These are phyloP conservation scores for Mycena capillaripes DNA, from an alignment of 768 basidiomycete species.

Conservation along the genomic window DNA sequence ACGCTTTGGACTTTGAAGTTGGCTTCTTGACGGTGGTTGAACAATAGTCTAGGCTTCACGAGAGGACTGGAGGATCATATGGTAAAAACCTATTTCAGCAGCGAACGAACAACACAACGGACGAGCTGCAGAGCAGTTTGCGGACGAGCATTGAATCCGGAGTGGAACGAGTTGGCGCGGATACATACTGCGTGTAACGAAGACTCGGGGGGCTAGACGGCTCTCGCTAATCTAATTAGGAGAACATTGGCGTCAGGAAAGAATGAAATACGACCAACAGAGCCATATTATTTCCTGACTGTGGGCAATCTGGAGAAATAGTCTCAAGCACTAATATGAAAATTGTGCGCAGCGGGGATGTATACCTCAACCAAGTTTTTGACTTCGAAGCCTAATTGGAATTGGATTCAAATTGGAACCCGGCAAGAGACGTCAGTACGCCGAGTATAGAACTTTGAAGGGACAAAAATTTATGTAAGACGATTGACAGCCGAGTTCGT, in stretches of 20 bases:
- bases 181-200: slow-evolving; percentile 10
- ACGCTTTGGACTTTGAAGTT: slow-evolving; percentile 9
- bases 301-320: slow-evolving; percentile 10
- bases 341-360: slow-evolving; percentile 10
- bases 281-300: slow-evolving; percentile 11
- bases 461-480: neutral
- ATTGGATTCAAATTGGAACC: slow-evolving; percentile 5
- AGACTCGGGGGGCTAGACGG: slow-evolving; percentile 1
- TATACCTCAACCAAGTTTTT: slow-evolving; percentile 13
- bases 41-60: slow-evolving; percentile 13
- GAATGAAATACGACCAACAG: slow-evolving; percentile 7
- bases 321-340: slow-evolving; percentile 10
- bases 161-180: slow-evolving; percentile 10
- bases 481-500: slow-evolving; percentile 4
- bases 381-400: slow-evolving; percentile 8
- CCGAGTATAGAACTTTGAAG: slow-evolving; percentile 6
- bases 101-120: slow-evolving; percentile 21
- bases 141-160: slow-evolving; percentile 15
- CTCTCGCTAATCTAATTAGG: slow-evolving; percentile 7
- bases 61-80: slow-evolving; percentile 7
- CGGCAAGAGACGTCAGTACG: slow-evolving; percentile 5
- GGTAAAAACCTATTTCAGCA: slow-evolving; percentile 14
- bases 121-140: slow-evolving; percentile 5
- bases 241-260: slow-evolving; percentile 13
- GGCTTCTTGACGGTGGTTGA: slow-evolving; percentile 15